These are phyloP conservation scores for Lepidium campestre DNA, from an alignment of 441 rosid genomes.

Conservation along the genomic window DNA sequence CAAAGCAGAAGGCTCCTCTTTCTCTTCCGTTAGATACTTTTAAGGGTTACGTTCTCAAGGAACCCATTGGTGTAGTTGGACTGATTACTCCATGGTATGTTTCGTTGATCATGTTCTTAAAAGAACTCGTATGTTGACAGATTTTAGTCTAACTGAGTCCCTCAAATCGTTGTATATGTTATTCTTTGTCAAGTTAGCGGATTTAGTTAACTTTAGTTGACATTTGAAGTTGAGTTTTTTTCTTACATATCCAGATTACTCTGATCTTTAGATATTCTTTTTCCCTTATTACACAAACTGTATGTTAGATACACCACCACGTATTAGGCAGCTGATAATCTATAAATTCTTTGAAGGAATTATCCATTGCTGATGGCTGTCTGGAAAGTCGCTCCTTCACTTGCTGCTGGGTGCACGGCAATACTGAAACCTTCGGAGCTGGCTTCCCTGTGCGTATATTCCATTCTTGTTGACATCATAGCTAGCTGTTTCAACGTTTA, in stretches of 20 bases:
- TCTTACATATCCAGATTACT: neutral
- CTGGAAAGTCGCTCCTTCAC: conserved; percentile 99
- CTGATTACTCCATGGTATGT: conserved; percentile 93
- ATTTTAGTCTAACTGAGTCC: neutral
- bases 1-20: conserved; percentile 81
- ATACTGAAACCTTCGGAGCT: conserved; percentile 92
- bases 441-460: conserved; percentile 69
- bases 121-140: neutral
- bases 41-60: conserved; percentile 71
- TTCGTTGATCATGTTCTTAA: neutral
- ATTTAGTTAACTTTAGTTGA: neutral
- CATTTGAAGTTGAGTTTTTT: neutral
- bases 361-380: conserved; percentile 92
- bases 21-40: conserved; percentile 81
- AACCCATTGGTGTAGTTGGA: conserved; percentile 94
- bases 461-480: neutral
- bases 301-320: neutral
- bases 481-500: conserved; percentile 8
- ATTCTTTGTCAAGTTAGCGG: neutral
- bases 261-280: neutral
- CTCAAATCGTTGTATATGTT: neutral
- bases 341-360: conserved; percentile 57
- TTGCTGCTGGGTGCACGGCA: conserved; percentile 98
- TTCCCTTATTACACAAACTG: neutral
- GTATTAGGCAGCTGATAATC: conserved; percentile 12